These are phyloP conservation scores for Septoria linicola DNA, from an alignment of 2,329 filamentous ascomycete species.

Conservation along the genomic window DNA sequence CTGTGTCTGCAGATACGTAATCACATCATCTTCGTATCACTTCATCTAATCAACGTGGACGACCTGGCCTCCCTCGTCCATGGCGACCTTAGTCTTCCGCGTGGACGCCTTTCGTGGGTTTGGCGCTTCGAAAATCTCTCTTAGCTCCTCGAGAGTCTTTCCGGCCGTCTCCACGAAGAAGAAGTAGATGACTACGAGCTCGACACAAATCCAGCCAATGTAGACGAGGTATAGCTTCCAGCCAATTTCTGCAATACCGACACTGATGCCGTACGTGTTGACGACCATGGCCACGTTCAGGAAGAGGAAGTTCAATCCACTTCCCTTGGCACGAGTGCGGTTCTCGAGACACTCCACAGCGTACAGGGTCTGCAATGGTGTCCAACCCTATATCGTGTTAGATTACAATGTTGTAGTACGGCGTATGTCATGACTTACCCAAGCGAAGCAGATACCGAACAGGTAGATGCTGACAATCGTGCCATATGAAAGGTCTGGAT, in stretches of 20 bases:
- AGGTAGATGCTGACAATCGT: slow-evolving; percentile 44
- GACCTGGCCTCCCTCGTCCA: slow-evolving; percentile 30
- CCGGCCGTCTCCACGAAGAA: slow-evolving; percentile 43
- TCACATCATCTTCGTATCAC: not conserved
- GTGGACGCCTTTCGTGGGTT: slow-evolving; percentile 35
- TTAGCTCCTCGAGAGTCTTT: slow-evolving; percentile 36
- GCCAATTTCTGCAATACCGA: slow-evolving; percentile 30
- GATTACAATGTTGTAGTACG: not conserved
- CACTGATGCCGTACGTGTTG: slow-evolving; percentile 36
- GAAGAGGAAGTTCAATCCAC: slow-evolving; percentile 40
- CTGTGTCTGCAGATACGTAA: no score
- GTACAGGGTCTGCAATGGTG: slow-evolving; percentile 43
- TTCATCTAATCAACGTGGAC: slow-evolving; percentile 20
- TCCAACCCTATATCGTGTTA: slow-evolving; percentile 35
- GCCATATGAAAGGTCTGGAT: slow-evolving; percentile 36
- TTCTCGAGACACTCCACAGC: slow-evolving; percentile 43
- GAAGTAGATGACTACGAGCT: slow-evolving; percentile 34
- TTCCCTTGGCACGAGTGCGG: slow-evolving; percentile 40
- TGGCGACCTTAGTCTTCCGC: slow-evolving; percentile 31
- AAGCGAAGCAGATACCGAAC: slow-evolving; percentile 43
- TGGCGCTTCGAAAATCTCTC: slow-evolving; percentile 27
- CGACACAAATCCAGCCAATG: slow-evolving; percentile 35
- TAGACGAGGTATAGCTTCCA: slow-evolving; percentile 33
- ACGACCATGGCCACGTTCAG: slow-evolving; percentile 48
- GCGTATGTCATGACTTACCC: slow-evolving; percentile 17